Evolutionary conservation across 805 yeast genomes (phyloP), one percentile per base, ranked within the genome.

Genomic region (Kregervanrija fluxuum): DNA sequence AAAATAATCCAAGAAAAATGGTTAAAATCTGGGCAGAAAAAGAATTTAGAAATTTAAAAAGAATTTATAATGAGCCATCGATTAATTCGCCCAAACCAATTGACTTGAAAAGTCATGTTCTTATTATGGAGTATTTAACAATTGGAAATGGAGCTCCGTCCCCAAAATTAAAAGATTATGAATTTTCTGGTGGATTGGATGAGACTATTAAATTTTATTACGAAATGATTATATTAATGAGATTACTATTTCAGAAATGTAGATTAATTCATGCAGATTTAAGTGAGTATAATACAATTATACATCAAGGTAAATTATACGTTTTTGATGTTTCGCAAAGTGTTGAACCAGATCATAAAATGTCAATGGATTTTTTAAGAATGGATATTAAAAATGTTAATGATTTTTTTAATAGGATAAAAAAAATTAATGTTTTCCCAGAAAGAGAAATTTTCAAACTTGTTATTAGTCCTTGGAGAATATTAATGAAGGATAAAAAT

Each of bases 11-110:
- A 9, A 74, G 99, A 58, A 91, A 91, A 60, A 91, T 93, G 97
- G 96, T 93, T 50, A 88, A 87, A 62, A 75, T 90, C 17, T 93
- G 99, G 99, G 98, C 99, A 0, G 99, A 93, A 62, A 93, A 93
- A 60, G 99, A 93, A 66, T 91, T 90, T 53, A 69, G 99, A 45
- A 93, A 93, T 60, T 71, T 93, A 63, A 91, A 87, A 62, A 75
- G 99, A 58, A 71, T 93, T 15, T 69, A 84, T 61, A 60, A 74
- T 38, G 74, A 80, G 45, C 95, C 95, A 0, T 30, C 45, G 3
- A 84, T 93, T 33, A 93, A 95, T n/a, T 83, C 88, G 35, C 99
- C 99, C 0, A 85, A 86, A 59, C 99, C 99, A 1, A 65, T 88
- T 11, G 95, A 87, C 53, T 73, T 93, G 45, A 82, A 87, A 55